Base-by-base conservation (phyloP, 2,329 filamentous ascomycete genomes). In the Drechslera avenae region DNA sequence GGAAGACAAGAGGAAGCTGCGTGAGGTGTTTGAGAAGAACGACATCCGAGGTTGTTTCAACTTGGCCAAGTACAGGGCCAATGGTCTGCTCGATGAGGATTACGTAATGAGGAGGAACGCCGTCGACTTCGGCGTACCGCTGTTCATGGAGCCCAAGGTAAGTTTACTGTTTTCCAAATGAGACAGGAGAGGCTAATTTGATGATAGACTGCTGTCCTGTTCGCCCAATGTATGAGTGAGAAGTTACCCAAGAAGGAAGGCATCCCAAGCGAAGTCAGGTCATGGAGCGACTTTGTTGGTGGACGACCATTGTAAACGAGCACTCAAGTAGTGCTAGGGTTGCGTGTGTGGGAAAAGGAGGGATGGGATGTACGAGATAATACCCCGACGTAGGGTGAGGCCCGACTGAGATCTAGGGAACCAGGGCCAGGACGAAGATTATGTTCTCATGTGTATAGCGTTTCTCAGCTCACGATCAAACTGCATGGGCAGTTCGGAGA, bases 101-200 rank as follows among this genome's bases (percentile, higher is more conserved):
- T 99, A 99, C 69, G 91, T 99, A 50, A 97, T 97, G 93, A 86
- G 94, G 69, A 86, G 94, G 73, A 99, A 99, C 72, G 94, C 94
- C 21, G 94, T 99, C 49, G 94, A 99, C 78, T 99, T 99, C 75
- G 93, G 93, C 64, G 91, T 97, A 26, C 94, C 94, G 40, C 81
- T 99, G 49, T 97, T 99, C 76, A 97, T 97, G 92, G 93, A 97
- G 80, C 91, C 92, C 46, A 93, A 94, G 87, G 91, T 95, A 81
- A 79, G 85, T 75, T 60, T 48, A 41, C 13, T 26, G n/a, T 13
- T 17, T 3, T 43, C 8, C 5, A 10, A 5, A 12, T n/a, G 17
- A 28, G 21, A 28, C 7, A 2, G 26, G 9, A 56, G 28, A 50
- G 52, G 46, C 63, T 70, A 63, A 69, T 37, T 5, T 36, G 8